Evolutionary conservation across 805 yeast genomes (phyloP), one percentile per base, ranked within the genome.

Genomic region (Wickerhamiella spandovensis): DNA sequence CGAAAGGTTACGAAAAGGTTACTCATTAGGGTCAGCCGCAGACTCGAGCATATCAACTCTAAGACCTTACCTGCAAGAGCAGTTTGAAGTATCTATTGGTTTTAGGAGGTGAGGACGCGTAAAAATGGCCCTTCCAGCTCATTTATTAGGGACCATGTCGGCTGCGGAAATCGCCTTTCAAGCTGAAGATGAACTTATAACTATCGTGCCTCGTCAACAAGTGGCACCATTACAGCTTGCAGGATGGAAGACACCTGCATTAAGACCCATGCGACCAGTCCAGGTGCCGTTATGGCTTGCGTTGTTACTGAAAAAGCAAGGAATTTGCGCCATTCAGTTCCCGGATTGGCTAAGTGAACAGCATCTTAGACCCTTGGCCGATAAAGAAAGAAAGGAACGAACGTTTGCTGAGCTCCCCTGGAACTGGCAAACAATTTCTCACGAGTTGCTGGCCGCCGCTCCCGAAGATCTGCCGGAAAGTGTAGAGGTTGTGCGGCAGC

Each of bases 221-320:
- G 73, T 83, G 77, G 77, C 76, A 35, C 72, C 79, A n/a, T 66
- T 81, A 18, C 76, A 75, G 44, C 70, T 84, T 44, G 79, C 82
- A 44, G 85, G 89, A 3, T 77, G 75, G 71, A 44, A 68, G 42
- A 61, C 79, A 25, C 88, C 90, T 0, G 68, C 72, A 7, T 66
- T 86, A 35, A 65, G 75, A 44, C 86, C 94, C 0, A 73, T 84
- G 75, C 75, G 82, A 53, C 72, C 89, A 48, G 75, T 74, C 18
- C 70, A 75, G 45, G 79, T 92, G 0, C 95, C 96, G 0, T 55
- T 90, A 1, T 92, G 97, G 97, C 69, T 85, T 20, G 97, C 97
- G 0, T 62, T 89, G 7, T 68, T 89, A 20, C 69, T 92, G 47
- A 87, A 86, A 60, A 79, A 81, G 45, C 97, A 92, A 64, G 82